Evolutionary conservation across 2,329 filamentous ascomycete species (phyloP).

Genomic region (Cryphonectria naterciae): DNA sequence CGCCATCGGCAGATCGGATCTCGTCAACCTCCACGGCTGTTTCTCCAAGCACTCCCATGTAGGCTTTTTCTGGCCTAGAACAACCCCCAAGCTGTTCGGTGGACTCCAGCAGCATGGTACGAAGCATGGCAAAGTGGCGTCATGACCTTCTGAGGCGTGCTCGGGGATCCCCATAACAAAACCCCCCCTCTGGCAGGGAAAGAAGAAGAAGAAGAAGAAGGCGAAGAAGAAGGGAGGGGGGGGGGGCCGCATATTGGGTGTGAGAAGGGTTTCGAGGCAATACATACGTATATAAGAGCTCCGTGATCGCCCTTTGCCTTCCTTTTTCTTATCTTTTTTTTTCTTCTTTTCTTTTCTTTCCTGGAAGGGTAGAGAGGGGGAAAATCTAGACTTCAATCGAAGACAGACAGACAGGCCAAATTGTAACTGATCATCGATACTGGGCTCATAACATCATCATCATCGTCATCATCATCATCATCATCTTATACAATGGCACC

Average conservation of each 20-base stretch:
- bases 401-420: not conserved
- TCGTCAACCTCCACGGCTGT: constrained; percentile 24
- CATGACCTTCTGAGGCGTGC: constrained; percentile 19
- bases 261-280: not conserved
- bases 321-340: too few relatives aligned
- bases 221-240: not conserved
- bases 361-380: not conserved
- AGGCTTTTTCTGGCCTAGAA: not conserved
- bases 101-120: constrained; percentile 5
- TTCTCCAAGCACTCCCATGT: not conserved
- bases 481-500: constrained; percentile 27
- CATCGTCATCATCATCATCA: not conserved
- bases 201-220: not conserved
- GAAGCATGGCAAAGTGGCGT: constrained; percentile 18
- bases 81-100: not conserved
- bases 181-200: not conserved
- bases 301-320: constrained; percentile 2
- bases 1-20: constrained; percentile 29
- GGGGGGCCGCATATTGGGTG: not conserved
- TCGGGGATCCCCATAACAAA: constrained; percentile 8
- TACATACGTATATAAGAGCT: not conserved
- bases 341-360: too few relatives aligned
- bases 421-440: not conserved
- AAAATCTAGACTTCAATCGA: not conserved
- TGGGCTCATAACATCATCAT: not conserved